These are phyloP conservation scores for Acacia concinna DNA, from an alignment of 331 rosid genomes.

Conservation along the genomic window DNA sequence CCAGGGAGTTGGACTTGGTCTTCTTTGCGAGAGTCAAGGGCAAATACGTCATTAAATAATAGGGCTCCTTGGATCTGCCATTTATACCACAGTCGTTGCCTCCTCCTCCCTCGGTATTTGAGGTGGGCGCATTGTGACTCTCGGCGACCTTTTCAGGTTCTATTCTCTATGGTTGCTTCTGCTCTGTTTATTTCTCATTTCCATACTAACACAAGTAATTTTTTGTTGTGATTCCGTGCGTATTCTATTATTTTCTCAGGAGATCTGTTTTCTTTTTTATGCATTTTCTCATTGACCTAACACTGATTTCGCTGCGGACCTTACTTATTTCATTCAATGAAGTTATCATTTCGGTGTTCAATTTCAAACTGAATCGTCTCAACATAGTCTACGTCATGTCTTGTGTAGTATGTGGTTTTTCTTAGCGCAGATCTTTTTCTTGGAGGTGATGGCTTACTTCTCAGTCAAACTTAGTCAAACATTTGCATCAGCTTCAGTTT, in stretches of 20 bases:
- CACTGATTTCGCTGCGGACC: background rate
- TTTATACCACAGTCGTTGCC: background rate
- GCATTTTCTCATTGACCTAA: background rate
- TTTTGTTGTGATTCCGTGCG: background rate
- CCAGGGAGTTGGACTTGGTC: background rate
- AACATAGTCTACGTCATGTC: background rate
- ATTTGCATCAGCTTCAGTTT: background rate
- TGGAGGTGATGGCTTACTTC: background rate
- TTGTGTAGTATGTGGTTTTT: background rate
- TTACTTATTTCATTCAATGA: background rate
- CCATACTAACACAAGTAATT: background rate
- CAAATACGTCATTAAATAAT: background rate
- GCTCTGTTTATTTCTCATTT: background rate
- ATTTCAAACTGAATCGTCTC: background rate
- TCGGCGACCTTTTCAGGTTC: slow-evolving; percentile 42
- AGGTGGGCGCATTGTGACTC: background rate
- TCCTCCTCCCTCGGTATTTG: background rate
- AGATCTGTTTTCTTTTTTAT: background rate
- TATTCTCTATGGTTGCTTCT: background rate
- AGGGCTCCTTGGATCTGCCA: background rate
- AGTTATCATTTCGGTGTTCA: background rate
- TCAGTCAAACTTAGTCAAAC: background rate
- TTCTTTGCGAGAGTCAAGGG: background rate
- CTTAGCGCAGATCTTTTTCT: background rate
- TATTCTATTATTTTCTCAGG: background rate